Evolutionary conservation across 1,284 basidiomycete species (phyloP), one percentile per base, ranked within the genome.

Genomic region (Ceratobasidium sp.): DNA sequence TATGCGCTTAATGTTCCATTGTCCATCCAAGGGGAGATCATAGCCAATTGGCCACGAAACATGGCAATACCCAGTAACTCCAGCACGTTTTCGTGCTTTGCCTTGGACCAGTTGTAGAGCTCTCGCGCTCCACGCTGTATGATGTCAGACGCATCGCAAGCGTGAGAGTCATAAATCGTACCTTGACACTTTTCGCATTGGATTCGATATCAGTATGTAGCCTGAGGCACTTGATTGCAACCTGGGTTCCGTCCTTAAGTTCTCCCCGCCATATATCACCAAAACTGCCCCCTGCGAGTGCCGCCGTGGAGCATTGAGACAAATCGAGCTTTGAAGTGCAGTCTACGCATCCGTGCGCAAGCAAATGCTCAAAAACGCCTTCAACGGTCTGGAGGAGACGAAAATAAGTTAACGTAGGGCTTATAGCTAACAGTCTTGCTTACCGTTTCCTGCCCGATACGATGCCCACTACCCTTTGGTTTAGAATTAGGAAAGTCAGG

Each of bases 21-120:
- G n/a, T 69, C 53, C 64, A 66, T 66, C 64, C 64, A 66, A 3
- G 64, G 64, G 3, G 64, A 66, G n/a, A 66, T 53, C 64, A 66
- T 66, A 1, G 64, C 64, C 15, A 66, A 14, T 33, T 66, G 64
- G 9, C 44, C 64, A 36, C 53, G 64, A 17, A 51, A 66, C 19
- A 66, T 53, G 9, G 31, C 48, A 22, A 66, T 33, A 14, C 73
- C 64, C 0, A 57, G 51, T 1, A 75, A 47, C n/a, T 53, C 47
- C 14, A 65, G 51, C 11, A 67, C 33, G 45, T 75, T 66, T 0
- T 19, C 0, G 24, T 75, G 73, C 9, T 57, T 44, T 15, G 50
- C 50, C 19, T 57, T 57, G 2, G 63, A 53, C 73, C 73, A 75
- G 33, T 19, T 17, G 14, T 66, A 57, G 22, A 75, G 51, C 54